Base-by-base conservation (phyloP, 2,329 filamentous ascomycete species). In the Penicillium concentricum region DNA sequence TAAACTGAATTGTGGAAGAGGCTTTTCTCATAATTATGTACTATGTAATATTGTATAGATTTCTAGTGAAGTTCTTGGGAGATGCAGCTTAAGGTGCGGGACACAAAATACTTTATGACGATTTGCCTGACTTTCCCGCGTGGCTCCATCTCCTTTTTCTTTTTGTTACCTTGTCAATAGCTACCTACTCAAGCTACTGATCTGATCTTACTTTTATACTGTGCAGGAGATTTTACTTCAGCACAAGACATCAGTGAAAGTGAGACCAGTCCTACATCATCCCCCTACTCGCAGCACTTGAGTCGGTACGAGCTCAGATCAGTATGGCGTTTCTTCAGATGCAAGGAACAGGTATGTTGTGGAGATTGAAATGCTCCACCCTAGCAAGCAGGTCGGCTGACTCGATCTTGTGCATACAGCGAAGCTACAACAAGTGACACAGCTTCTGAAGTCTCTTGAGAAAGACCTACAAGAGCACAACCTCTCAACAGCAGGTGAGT, bases 341-440 rank as follows among this genome's bases (percentile, higher is more conserved):
- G 47, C 63, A 66, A 28, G 68, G 68, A 38, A 49, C 67, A 62
- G 70, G 70, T 72, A 66, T 53, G 60, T 37, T n/a, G 10, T 22
- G 26, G 18, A 26, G 20, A 24, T 24, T 20, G 13, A 15, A 10
- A 28, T 8, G 42, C 32, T 18, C 20, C 20, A 22, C 8, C 12
- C 22, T 13, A 22, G 18, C 18, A 12, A 20, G 12, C 22, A 32
- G 13, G 37, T 35, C 44, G 13, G 13, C 37, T 55, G 28, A 58
- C 20, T 35, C 15, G 10, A 47, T 16, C 24, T 52, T 47, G n/a
- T n/a, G 10, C 26, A 37, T 54, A 58, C 67, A 91, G 83, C 79
- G 58, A 92, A 92, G 76, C 80, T 88, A 55, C 79, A 84, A 57
- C 84, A 89, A 53, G 88, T 93, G 39, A 85, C 81, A 16, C 78